A percentile compares a stretch with the other conserved stretches of the same genome.
These are phyloP conservation scores for Exserohilum rostratum DNA, from an alignment of 2,329 filamentous ascomycete genomes.

Conservation along the genomic window DNA sequence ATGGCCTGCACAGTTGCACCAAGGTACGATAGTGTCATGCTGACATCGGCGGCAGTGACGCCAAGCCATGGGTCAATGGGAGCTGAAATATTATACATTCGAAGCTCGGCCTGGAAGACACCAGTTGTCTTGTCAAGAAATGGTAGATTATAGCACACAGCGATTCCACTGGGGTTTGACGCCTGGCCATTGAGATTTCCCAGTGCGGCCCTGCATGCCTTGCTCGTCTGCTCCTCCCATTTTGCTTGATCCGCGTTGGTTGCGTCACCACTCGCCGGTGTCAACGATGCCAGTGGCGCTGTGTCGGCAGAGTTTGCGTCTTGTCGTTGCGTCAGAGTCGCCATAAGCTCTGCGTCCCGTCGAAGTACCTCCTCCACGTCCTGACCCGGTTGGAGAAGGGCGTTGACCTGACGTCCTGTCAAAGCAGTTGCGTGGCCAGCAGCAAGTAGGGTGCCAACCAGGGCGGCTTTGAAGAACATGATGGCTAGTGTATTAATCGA, in stretches of 20 bases:
- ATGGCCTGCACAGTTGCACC: slow-evolving; percentile 52
- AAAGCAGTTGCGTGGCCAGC: slow-evolving; percentile 40
- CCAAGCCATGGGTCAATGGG: slow-evolving; percentile 58
- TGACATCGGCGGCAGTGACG: slow-evolving; percentile 48
- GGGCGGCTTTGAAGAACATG: slow-evolving; percentile 42
- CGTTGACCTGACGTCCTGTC: slow-evolving; percentile 31
- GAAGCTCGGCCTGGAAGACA: slow-evolving; percentile 76
- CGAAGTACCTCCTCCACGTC: slow-evolving; percentile 43
- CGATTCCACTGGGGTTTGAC: slow-evolving; percentile 76
- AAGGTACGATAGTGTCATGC: slow-evolving; percentile 50
- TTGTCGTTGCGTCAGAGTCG: slow-evolving; percentile 47
- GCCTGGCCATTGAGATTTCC: slow-evolving; percentile 60
- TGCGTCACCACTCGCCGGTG: slow-evolving; percentile 45
- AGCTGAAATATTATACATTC: slow-evolving; percentile 72
- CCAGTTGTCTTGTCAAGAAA: slow-evolving; percentile 71
- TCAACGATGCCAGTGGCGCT: slow-evolving; percentile 40
- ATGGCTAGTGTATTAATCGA: slow-evolving; percentile 35
- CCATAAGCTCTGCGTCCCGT: slow-evolving; percentile 42
- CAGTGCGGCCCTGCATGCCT: slow-evolving; percentile 66
- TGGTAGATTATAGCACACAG: slow-evolving; percentile 82
- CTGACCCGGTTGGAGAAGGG: slow-evolving; percentile 36
- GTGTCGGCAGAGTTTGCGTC: slow-evolving; percentile 33
- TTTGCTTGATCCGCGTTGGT: slow-evolving; percentile 36
- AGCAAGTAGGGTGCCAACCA: slow-evolving; percentile 42
- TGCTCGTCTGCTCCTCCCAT: slow-evolving; percentile 48